Evolutionary conservation across 2,329 filamentous ascomycete species (phyloP), one percentile per base, ranked within the genome.

Genomic region (Pseudopithomyces maydicus): DNA sequence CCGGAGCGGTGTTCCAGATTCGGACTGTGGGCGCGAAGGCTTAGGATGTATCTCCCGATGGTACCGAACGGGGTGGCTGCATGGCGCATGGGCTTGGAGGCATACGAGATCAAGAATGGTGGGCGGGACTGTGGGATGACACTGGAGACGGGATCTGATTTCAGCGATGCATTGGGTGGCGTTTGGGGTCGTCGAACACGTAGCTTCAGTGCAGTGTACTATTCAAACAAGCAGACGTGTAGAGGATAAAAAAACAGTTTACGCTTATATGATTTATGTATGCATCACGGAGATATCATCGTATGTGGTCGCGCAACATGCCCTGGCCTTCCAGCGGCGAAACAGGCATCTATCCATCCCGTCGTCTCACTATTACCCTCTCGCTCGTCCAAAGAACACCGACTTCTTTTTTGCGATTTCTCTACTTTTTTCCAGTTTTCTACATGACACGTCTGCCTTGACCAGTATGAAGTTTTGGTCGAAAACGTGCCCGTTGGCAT

Each of bases 1-100:
- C 95, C 0, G 85, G 85, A 6, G 95, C 94, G 35, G 91, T 93
- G 0, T 99, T 99, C 75, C 95, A 99, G 79, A 97, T 99, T 75
- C 96, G 96, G 80, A 95, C 91, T 38, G 80, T 89, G 50, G 84
- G 87, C 23, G 77, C 84, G 32, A 92, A 92, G 78, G 78, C 85
- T 70, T 90, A 80, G 82, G 22, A 22, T 15, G 29, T 17, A 15
- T 20, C 20, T 33, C 29, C 45, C 22, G n/a, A 14, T n/a, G 20
- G 23, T 17, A 23, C 32, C 11, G 45, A 20, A 10, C 36, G 32
- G 45, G 32, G n/a, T 23, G 45, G 32, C 8, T 29, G 45, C 12
- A 5, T 48, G 11, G 32, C 11, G 32, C 32, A 19, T 15, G 20
- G 32, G 19, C n/a, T 20, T 17, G 32, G 45, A 15, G 32, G 19